A percentile compares a stretch with the other conserved stretches of the same genome.
Evolutionary conservation across 1,284 basidiomycete genomes (phyloP).

Genomic region (Boletus sp.): DNA sequence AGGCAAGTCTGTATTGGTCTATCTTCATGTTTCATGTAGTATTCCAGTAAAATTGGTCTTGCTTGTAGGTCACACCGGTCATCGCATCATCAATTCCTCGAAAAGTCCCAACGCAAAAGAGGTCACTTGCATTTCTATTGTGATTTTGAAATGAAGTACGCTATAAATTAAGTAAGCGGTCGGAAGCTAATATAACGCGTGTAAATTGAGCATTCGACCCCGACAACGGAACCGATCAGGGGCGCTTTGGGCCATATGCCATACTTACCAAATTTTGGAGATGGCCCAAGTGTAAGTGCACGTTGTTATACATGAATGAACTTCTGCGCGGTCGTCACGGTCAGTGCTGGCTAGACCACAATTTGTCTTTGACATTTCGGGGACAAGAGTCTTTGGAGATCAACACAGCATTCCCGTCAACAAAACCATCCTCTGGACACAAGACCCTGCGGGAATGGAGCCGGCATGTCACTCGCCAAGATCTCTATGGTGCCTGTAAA

Average conservation of each 20-base stretch:
- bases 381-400: neutral
- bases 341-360: too few species aligned
- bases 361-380: neutral
- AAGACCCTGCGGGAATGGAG: neutral
- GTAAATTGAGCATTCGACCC: neutral
- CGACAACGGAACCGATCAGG: neutral
- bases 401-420: neutral
- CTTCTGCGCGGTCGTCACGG: neutral
- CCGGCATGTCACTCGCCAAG: neutral
- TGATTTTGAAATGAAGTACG: neutral
- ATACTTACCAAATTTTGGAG: neutral
- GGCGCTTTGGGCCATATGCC: neutral
- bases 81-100: neutral
- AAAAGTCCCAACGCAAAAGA: neutral
- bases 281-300: neutral
- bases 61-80: neutral
- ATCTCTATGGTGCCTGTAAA: constrained; percentile 11
- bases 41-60: neutral
- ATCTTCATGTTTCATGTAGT: neutral
- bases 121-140: neutral
- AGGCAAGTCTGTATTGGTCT: neutral
- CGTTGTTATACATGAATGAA: constrained; percentile 1
- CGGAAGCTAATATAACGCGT: too few species aligned
- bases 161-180: too few species aligned
- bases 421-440: neutral